Percentiles rank a stretch among this genome's conserved stretches.
Conservation (phyloP, 106 monocot genomes). For the Dendrobium officinale region DNA sequence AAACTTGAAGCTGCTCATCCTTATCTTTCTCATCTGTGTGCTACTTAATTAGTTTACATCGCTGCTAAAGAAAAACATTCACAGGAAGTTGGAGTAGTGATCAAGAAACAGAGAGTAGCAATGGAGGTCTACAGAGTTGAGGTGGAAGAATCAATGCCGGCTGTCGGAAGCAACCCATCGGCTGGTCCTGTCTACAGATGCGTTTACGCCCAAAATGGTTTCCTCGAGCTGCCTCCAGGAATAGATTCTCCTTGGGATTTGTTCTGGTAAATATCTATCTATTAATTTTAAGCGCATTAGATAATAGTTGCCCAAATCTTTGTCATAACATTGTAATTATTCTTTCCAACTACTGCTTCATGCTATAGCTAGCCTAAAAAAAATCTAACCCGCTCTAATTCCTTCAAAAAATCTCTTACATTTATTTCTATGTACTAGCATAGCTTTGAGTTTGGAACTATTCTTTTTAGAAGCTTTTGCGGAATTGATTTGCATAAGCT, state of each 20-base stretch:
- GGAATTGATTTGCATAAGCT: no score
- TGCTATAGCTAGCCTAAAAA: no score
- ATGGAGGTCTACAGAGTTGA: constrained; percentile 63
- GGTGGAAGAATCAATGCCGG: constrained; percentile 60
- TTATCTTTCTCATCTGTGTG: background rate
- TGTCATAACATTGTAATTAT: no score
- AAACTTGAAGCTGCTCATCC: background rate
- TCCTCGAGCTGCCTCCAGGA: constrained; percentile 38
- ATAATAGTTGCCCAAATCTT: no score
- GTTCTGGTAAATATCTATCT: constrained; percentile 39
- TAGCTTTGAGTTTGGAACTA: no score
- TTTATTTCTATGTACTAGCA: no score
- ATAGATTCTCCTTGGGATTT: constrained; percentile 86
- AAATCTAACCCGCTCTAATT: no score
- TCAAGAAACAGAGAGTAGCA: background rate
- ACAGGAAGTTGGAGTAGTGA: background rate
- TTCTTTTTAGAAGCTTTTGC: no score
- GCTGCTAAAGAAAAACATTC: background rate
- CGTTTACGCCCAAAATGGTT: constrained; percentile 75
- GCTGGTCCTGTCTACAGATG: constrained; percentile 80
- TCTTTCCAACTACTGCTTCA: no score
- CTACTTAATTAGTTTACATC: background rate
- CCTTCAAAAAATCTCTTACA: no score
- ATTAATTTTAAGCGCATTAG: background rate
- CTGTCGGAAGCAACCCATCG: constrained; percentile 45